Evolutionary conservation across 2,329 filamentous ascomycete species (phyloP).

Genomic region (Xylariaceae sp.): DNA sequence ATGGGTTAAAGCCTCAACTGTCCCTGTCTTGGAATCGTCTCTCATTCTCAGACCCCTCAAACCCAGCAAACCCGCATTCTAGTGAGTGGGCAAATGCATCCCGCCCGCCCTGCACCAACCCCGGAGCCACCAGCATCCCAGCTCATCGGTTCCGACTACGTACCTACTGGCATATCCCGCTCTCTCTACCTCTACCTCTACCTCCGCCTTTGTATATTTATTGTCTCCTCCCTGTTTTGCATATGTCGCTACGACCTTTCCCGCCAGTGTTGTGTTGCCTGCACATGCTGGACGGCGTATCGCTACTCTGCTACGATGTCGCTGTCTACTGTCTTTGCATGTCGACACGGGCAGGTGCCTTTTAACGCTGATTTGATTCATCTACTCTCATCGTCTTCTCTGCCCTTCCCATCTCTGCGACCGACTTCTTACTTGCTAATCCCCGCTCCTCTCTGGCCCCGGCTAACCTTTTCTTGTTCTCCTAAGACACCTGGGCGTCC

Average conservation of each 20-base stretch:
- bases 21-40: constrained; percentile 17
- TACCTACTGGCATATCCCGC: not conserved
- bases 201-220: constrained; percentile 16
- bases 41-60: constrained; percentile 11
- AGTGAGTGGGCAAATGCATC: constrained; percentile 25
- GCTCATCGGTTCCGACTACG: constrained; percentile 23
- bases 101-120: constrained; percentile 17
- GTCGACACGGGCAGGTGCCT: constrained; percentile 4
- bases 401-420: constrained; percentile 7
- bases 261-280: constrained; percentile 14
- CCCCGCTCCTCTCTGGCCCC: constrained; percentile 8
- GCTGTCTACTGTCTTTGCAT: constrained; percentile 1
- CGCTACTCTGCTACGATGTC: constrained; percentile 5
- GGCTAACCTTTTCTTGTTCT: constrained; percentile 17
- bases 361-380: constrained; percentile 13
- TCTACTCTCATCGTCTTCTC: constrained; percentile 11
- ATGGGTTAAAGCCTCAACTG: constrained; percentile 30
- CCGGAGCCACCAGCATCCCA: constrained; percentile 26
- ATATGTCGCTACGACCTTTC: constrained; percentile 14
- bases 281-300: constrained; percentile 3
- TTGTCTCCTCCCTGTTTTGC: constrained; percentile 20
- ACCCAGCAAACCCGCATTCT: constrained; percentile 22
- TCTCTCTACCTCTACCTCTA: constrained; percentile 11
- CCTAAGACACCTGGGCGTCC: constrained; percentile 25
- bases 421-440: not conserved